phyloP scores from a whole-genome alignment of 805 yeast genomes.

The Cyberlindnera saturnus region DNA sequence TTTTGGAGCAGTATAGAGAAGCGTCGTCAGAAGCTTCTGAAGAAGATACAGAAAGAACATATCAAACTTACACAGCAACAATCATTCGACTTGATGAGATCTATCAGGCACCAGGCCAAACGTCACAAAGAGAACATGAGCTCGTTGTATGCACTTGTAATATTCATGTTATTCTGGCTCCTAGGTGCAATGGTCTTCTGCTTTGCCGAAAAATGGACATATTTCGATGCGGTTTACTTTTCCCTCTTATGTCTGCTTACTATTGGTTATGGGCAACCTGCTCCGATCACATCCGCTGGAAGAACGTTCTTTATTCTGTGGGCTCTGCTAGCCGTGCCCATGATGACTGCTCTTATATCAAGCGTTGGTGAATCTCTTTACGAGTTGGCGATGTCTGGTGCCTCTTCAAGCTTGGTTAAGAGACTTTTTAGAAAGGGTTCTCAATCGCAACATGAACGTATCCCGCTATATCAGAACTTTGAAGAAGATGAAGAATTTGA shows the following conservation, averaged over 20 bases:
- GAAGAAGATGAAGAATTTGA: slow-evolving; percentile 5
- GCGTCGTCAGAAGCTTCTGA: slow-evolving; percentile 32
- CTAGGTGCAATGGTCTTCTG: slow-evolving; percentile 65
- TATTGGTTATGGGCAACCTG: slow-evolving; percentile 78
- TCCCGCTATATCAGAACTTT: background rate
- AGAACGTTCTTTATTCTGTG: slow-evolving; percentile 69
- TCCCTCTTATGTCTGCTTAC: slow-evolving; percentile 71
- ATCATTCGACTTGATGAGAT: slow-evolving; percentile 51
- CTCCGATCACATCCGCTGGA: slow-evolving; percentile 61
- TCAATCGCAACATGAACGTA: background rate
- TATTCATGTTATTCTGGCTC: slow-evolving; percentile 59
- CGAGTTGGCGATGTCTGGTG: slow-evolving; percentile 19
- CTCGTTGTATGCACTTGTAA: slow-evolving; percentile 33
- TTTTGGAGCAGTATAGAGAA: slow-evolving; percentile 61
- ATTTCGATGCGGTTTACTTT: slow-evolving; percentile 68
- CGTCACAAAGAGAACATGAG: slow-evolving; percentile 28
- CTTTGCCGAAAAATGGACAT: slow-evolving; percentile 62
- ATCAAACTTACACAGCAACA: slow-evolving; percentile 33
- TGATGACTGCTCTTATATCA: slow-evolving; percentile 77
- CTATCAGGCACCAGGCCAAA: slow-evolving; percentile 38
- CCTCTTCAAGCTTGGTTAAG: slow-evolving; percentile 4
- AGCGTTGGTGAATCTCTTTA: slow-evolving; percentile 60
- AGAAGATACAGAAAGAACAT: slow-evolving; percentile 12
- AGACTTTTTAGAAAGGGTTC: slow-evolving; percentile 3
- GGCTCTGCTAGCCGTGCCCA: slow-evolving; percentile 79